Evolutionary conservation across 2,329 filamentous ascomycete species (phyloP).

Genomic region (Colletotrichum plurivorum): DNA sequence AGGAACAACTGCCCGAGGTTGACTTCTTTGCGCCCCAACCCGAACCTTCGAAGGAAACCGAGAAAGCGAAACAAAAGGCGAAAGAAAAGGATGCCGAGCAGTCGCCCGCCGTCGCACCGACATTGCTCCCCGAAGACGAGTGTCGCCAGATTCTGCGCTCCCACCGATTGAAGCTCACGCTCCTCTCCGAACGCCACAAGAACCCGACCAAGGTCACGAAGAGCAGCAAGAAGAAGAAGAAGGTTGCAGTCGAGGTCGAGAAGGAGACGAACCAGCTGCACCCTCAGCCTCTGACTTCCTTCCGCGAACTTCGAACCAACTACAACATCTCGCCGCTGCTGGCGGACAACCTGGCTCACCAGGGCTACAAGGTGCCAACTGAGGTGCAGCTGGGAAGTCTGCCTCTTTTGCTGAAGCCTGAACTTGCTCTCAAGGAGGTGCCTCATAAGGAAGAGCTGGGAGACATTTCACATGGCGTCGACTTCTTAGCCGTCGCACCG

Average conservation of each 20-base stretch:
- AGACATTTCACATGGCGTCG: constrained; percentile 60
- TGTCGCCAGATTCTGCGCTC: constrained; percentile 81
- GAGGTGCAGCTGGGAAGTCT: constrained; percentile 93
- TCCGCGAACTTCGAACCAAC: constrained; percentile 77
- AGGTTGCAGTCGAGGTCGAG: constrained; percentile 59
- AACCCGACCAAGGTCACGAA: constrained; percentile 64
- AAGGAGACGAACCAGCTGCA: constrained; percentile 75
- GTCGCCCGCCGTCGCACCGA: constrained; percentile 48
- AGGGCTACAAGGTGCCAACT: constrained; percentile 90
- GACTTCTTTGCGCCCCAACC: constrained; percentile 72
- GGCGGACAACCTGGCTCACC: constrained; percentile 83
- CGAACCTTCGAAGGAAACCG: constrained; percentile 41
- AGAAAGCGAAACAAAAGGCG: constrained; percentile 43
- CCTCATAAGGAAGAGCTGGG: constrained; percentile 52
- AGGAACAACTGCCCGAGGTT: constrained; percentile 60
- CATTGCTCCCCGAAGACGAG: constrained; percentile 75
- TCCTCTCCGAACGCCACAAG: constrained; percentile 71
- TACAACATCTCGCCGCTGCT: constrained; percentile 84
- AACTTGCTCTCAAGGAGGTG: constrained; percentile 61
- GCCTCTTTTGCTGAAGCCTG: constrained; percentile 79
- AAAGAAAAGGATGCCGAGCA: constrained; percentile 45
- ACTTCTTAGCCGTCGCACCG: constrained; percentile 91
- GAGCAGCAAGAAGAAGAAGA: constrained; percentile 67
- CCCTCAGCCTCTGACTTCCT: constrained; percentile 84
- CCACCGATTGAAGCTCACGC: constrained; percentile 87